phyloP scores from a whole-genome alignment of 2,329 filamentous ascomycete species.

The Monilinia polystroma region DNA sequence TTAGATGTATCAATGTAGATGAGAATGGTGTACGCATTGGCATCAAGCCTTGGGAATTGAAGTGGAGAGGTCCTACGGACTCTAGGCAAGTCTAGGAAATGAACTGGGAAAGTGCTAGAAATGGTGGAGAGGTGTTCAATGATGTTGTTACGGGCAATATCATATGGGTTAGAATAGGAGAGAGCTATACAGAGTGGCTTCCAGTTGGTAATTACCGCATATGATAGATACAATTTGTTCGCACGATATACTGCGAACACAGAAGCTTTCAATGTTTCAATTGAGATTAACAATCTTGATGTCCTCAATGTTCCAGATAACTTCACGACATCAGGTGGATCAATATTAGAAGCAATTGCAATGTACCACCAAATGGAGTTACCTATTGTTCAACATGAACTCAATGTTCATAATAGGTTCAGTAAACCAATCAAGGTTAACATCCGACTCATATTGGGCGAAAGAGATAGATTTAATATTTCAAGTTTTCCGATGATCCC shows the following conservation, averaged over 20 bases:
- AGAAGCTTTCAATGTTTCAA: not conserved
- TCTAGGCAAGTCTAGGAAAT: not conserved
- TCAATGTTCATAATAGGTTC: not conserved
- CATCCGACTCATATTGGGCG: too few species aligned
- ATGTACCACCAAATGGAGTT: not conserved
- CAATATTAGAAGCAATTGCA: not conserved
- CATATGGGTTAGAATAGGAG: not conserved
- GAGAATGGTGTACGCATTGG: slow-evolving; percentile 11
- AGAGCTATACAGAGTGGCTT: not conserved
- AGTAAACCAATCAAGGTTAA: too few species aligned
- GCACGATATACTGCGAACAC: not conserved
- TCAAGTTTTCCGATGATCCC: too few species aligned
- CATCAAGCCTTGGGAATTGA: not conserved
- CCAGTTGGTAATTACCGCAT: too few species aligned
- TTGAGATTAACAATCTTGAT: not conserved
- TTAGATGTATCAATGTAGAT: slow-evolving; percentile 4
- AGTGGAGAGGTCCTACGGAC: slow-evolving; percentile 1
- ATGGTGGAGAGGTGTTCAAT: too few species aligned
- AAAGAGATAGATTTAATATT: too few species aligned
- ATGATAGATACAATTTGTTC: too few species aligned
- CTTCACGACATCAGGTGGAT: not conserved
- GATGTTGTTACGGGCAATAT: not conserved
- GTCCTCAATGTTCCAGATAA: not conserved
- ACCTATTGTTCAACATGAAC: not conserved
- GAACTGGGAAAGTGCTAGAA: not conserved